Base-by-base conservation (phyloP, 345 rosid species). In the Geranium brycei region DNA sequence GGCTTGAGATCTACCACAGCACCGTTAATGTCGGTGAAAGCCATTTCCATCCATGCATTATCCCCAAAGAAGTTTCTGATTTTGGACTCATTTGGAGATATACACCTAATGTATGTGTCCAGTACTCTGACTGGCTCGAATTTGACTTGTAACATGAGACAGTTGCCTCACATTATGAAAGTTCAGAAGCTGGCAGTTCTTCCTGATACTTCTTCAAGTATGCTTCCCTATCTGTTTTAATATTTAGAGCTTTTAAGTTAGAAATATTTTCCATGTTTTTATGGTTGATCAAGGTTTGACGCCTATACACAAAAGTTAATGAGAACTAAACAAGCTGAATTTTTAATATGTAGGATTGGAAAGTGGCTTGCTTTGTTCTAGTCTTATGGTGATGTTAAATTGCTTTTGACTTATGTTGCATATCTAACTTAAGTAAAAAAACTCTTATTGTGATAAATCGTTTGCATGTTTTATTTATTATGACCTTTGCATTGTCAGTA, bases 171-270 rank as follows among this genome's bases (percentile, higher is more conserved):
- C 64, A 63, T 73, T 60, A 80, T 77, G 83, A 85, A 82, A 71
- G 91, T 87, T 74, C 93, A 82, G 51, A 86, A 81, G 70, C 66
- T 87, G 77, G 86, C 89, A 64, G 68, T 82, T 73, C 68, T 78
- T 68, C 91, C 91, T 62, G 91, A 85, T 68, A 47, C 75, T 65
- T 77, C 88, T 38, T 70, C 68, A 73, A 76, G 96, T 89, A 87
- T 75, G 85, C 57, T 58, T 55, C 75, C 30, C 51, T n/a, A 69
- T 68, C 57, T 51, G 32, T 58, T 38, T 17, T 58, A 55, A 51
- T n/a, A n/a, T 41, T 67, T 69, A 41, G 30, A 59, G 59, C 62
- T 68, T 61, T 61, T 57, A 17, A 59, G 1, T 64, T 18, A 23
- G 58, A 30, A 71, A 55, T 5, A 64, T 61, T 10, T 64, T 68